phyloP scores from a whole-genome alignment of 768 basidiomycete species.

The Phaeotremella skinneri region DNA sequence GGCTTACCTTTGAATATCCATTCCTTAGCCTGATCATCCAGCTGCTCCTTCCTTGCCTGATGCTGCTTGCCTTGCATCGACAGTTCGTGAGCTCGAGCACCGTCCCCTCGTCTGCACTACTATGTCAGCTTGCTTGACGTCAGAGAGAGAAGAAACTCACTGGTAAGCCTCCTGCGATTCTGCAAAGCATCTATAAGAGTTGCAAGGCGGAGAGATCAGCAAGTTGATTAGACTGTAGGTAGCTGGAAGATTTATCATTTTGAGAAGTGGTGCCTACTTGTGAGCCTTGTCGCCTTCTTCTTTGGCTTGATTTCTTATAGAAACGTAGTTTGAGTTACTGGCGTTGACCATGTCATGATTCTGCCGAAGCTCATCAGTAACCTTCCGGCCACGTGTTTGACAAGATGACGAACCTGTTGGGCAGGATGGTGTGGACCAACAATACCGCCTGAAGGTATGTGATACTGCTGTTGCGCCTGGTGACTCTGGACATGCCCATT shows the following conservation, averaged over 20 bases:
- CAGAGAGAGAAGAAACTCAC: conserved; percentile 23
- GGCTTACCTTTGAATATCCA: conserved; percentile 79
- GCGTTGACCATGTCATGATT: conserved; percentile 59
- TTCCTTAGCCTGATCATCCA: conserved; percentile 76
- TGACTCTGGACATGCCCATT: conserved; percentile 17
- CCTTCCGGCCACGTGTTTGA: neutral
- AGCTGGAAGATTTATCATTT: conserved; percentile 57
- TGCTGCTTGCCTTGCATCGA: conserved; percentile 77
- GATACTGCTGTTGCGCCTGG: conserved; percentile 34
- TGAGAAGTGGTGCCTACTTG: conserved; percentile 22
- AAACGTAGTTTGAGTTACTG: conserved; percentile 65
- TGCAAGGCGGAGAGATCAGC: conserved; percentile 56
- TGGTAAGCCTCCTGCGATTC: conserved; percentile 72
- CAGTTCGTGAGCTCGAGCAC: conserved; percentile 75
- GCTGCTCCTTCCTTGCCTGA: conserved; percentile 68
- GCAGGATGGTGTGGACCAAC: conserved; percentile 35
- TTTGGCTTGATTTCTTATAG: conserved; percentile 71
- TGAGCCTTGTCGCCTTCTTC: conserved; percentile 64
- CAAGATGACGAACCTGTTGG: conserved; percentile 26
- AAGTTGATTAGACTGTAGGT: neutral
- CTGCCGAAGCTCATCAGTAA: conserved; percentile 22
- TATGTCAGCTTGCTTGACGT: conserved; percentile 8
- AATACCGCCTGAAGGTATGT: conserved; percentile 37
- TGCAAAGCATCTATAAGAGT: conserved; percentile 49
- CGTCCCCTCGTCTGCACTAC: conserved; percentile 58